Evolutionary conservation across 179 eudicot genomes (phyloP), one percentile per base, ranked within the genome.

Genomic region (Sideroxylon spinosum): DNA sequence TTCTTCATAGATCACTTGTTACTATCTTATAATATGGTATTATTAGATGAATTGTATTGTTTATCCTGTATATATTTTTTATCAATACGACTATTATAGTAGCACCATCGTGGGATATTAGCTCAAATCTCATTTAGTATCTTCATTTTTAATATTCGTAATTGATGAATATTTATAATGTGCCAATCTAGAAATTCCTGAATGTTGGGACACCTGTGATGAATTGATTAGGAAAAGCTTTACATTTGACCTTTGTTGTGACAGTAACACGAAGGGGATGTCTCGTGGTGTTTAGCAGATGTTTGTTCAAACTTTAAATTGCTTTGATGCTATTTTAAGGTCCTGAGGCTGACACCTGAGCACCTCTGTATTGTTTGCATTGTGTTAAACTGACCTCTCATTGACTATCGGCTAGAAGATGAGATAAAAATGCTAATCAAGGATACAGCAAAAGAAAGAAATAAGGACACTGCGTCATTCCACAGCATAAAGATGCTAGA

Each of bases 1-100:
- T 76, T 56, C 63, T 69, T 60, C 20, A 9, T 23, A 62, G 66
- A 14, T 26, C 73, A 37, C 60, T 75, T 53, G 60, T 32, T 60
- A 44, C 50, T 62, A 26, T 65, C 63, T 55, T 23, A 25, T 62
- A 11, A 20, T 46, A 14, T 20, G 55, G 57, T 7, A 61, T n/a
- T 62, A 28, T 76, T 10, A 20, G 72, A 19, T 64, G 9, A 44
- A 22, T 32, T 19, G 14, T 19, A 13, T 20, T 69, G 19, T 48
- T 46, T 48, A 48, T 69, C 2, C 71, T 10, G 23, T 32, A 3
- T 32, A 3, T 28, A 7, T 57, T 55, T 52, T 55, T 72, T 20
- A 9, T 25, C 63, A 22, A 48, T n/a, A 69, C 9, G 7, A 68
- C 13, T 68, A 60, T 20, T 23, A 25, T 63, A 63, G 26, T n/a